Conservation (phyloP, 345 rosid species). For the Carallia pectinifolia region DNA sequence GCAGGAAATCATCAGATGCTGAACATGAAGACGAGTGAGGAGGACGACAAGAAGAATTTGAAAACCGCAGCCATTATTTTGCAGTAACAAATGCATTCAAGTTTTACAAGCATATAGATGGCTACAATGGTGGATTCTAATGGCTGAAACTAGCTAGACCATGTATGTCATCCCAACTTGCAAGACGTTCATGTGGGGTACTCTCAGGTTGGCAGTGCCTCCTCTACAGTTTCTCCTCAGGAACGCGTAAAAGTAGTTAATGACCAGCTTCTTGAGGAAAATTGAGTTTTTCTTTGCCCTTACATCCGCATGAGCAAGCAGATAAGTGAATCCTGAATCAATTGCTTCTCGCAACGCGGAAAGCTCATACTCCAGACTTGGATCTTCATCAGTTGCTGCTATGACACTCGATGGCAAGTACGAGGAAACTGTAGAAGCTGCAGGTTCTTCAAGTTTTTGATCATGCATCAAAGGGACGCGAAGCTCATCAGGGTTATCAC, state of each 20-base stretch:
- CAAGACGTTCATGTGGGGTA: constrained; percentile 86
- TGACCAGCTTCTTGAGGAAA: constrained; percentile 82
- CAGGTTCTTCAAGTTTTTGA: constrained; percentile 29
- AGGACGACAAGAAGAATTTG: no score
- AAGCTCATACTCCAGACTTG: constrained; percentile 76
- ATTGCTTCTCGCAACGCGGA: constrained; percentile 77
- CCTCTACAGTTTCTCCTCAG: constrained; percentile 83
- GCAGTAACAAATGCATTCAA: no score
- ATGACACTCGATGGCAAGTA: constrained; percentile 51
- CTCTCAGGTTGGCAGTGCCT: constrained; percentile 72
- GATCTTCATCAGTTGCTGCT: constrained; percentile 56
- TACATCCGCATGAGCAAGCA: constrained; percentile 73
- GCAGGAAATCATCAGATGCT: no score
- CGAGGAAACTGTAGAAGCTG: constrained; percentile 27
- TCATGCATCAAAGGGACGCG: constrained; percentile 58
- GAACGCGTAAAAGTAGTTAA: constrained; percentile 88
- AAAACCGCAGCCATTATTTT: no score
- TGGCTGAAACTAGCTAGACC: constrained; percentile 42
- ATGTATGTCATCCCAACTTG: constrained; percentile 87
- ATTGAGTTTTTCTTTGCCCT: constrained; percentile 79
- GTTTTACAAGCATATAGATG: neutral
- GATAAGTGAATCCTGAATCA: constrained; percentile 80
- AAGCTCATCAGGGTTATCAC: constrained; percentile 48
- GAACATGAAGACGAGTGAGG: no score
- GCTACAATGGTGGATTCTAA: neutral